These are phyloP conservation scores for Fusarium sp. DNA, from an alignment of 2,329 filamentous ascomycete species.

Conservation along the genomic window DNA sequence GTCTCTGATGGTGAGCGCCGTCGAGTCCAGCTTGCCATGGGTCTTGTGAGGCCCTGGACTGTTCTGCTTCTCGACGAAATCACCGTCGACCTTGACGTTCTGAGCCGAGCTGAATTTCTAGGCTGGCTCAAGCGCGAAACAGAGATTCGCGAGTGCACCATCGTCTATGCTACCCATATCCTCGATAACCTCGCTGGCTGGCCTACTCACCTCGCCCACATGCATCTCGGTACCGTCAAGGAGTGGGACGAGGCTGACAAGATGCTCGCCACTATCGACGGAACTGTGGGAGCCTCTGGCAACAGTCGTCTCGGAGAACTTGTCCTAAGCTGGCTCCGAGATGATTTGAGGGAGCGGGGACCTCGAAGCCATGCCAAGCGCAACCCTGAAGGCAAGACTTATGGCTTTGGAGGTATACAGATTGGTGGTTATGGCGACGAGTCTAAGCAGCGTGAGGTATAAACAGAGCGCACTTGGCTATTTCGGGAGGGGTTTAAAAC, in stretches of 20 bases:
- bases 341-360: slow-evolving; percentile 82
- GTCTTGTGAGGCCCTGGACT: slow-evolving; percentile 89
- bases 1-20: slow-evolving; percentile 93
- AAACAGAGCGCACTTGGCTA: slow-evolving; percentile 1
- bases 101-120: slow-evolving; percentile 87
- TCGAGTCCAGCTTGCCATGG: slow-evolving; percentile 96
- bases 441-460: slow-evolving; percentile 54
- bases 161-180: slow-evolving; percentile 98
- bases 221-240: slow-evolving; percentile 89
- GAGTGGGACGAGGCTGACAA: slow-evolving; percentile 82
- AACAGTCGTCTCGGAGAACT: slow-evolving; percentile 90
- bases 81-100: slow-evolving; percentile 93
- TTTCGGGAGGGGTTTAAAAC: background rate
- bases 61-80: slow-evolving; percentile 95
- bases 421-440: slow-evolving; percentile 71
- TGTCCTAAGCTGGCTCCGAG: slow-evolving; percentile 86
- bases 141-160: slow-evolving; percentile 82
- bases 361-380: slow-evolving; percentile 73
- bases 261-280: slow-evolving; percentile 70
- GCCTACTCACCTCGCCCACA: slow-evolving; percentile 96
- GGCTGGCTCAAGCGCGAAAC: slow-evolving; percentile 90
- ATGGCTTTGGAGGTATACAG: slow-evolving; percentile 63
- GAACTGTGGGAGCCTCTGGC: slow-evolving; percentile 61
- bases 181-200: slow-evolving; percentile 93
- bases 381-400: slow-evolving; percentile 74